phyloP scores from a whole-genome alignment of 2,329 filamentous ascomycete species.

The Fusarium armeniacum region DNA sequence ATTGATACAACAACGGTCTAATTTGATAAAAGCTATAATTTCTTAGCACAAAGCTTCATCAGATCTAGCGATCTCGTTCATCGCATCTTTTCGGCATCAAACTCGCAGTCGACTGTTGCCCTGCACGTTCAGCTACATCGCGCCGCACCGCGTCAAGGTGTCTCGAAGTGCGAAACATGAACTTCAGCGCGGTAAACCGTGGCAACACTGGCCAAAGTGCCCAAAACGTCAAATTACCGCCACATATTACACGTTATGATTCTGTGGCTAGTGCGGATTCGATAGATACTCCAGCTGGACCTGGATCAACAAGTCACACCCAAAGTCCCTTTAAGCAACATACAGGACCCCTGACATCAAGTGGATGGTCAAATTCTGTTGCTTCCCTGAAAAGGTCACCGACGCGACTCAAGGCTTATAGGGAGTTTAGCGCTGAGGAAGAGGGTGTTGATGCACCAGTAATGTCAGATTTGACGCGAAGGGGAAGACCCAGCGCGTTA shows the following conservation, averaged over 20 bases:
- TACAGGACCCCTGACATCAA: slow-evolving; percentile 5
- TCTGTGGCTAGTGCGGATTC: slow-evolving; percentile 34
- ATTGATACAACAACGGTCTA: neutral
- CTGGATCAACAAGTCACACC: slow-evolving; percentile 25
- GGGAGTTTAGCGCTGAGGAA: slow-evolving; percentile 17
- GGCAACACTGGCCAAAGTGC: neutral
- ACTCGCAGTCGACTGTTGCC: neutral
- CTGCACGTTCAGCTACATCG: neutral
- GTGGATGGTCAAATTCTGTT: slow-evolving; percentile 30
- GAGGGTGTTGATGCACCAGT: slow-evolving; percentile 23
- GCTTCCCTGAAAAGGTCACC: slow-evolving; percentile 43
- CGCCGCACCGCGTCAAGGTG: slow-evolving; percentile 19
- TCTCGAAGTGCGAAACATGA: slow-evolving; percentile 21
- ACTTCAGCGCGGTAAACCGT: slow-evolving; percentile 12
- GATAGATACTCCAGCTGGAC: slow-evolving; percentile 41
- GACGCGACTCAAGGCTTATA: slow-evolving; percentile 3
- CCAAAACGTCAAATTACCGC: neutral
- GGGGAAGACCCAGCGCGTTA: slow-evolving; percentile 20
- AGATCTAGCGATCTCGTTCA: accelerated
- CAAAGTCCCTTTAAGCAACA: slow-evolving; percentile 25
- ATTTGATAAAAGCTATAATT: neutral
- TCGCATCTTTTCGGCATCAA: neutral
- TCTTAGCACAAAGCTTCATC: accelerated
- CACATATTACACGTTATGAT: slow-evolving; percentile 7
- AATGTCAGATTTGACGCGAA: slow-evolving; percentile 45